Evolutionary conservation across 2,329 filamentous ascomycete species (phyloP).

Genomic region (Metarhizium album): DNA sequence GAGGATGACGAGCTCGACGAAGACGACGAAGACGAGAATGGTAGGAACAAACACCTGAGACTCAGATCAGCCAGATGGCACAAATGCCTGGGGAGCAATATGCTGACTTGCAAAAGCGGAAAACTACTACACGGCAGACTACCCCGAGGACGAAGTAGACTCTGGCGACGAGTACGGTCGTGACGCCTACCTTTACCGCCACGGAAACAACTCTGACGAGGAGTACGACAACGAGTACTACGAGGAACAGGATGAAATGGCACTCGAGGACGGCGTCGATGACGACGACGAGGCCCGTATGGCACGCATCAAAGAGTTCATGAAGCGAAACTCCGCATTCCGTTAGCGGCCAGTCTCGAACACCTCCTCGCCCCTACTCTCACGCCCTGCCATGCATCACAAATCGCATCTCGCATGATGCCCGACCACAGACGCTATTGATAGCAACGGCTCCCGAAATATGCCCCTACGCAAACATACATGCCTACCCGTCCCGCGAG

Average conservation of each 20-base stretch:
- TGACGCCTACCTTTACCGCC: conserved; percentile 44
- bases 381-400: neutral
- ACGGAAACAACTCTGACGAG: conserved; percentile 40
- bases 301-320: conserved; percentile 27
- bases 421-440: neutral
- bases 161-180: conserved; percentile 47
- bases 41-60: conserved; percentile 24
- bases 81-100: neutral
- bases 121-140: conserved; percentile 69
- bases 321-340: conserved; percentile 21
- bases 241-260: conserved; percentile 27
- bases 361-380: neutral
- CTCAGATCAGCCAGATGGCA: neutral
- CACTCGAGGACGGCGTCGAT: conserved; percentile 26
- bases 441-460: neutral
- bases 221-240: conserved; percentile 35
- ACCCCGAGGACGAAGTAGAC: conserved; percentile 68
- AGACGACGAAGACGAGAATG: conserved; percentile 56
- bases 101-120: conserved; percentile 41
- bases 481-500: neutral
- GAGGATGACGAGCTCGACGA: conserved; percentile 49
- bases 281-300: conserved; percentile 25
- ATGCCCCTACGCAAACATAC: neutral
- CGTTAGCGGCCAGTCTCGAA: neutral
- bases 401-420: neutral